Evolutionary conservation across 1,284 basidiomycete genomes (phyloP), one percentile per base, ranked within the genome.

Genomic region (Cryptococcus hybrid): DNA sequence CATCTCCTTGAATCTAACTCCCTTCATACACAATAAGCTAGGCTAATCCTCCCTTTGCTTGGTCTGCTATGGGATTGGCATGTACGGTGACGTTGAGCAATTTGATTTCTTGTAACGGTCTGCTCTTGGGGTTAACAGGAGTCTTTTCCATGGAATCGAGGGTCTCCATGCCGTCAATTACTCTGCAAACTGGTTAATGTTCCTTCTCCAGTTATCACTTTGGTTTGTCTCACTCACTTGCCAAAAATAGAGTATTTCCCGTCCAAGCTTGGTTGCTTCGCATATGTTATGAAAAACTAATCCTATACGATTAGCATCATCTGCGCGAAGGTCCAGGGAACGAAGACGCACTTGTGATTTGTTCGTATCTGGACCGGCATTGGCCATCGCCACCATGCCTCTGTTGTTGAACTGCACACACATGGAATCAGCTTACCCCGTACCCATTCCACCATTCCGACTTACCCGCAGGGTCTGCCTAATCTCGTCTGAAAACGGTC

Each of bases 331-430:
- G 37, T 24, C 12, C 30, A 39, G 37, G 15, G 12, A 37, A 7
- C 6, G 44, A 11, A 38, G 6, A 61, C 68, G 43, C 51, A 77
- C 76, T 63, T 80, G 79, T 2, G 90, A 91, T 78, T 95, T 96
- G 81, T 96, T 97, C 18, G 89, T 87, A 75, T 95, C 89, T 24
- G 88, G 88, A 0, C 94, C 94, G 3, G 89, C 88, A 76, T 97
- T 97, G 52, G 93, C 94, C 92, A 97, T 96, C 24, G 93, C 93
- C n/a, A 96, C 86, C 62, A 96, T 84, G 15, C 93, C 93, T 62
- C 94, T 85, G 54, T 86, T 82, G 77, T 96, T 96, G 81, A 98
- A 97, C 92, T 94, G 74, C n/a, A 3, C 15, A 40, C n/a, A 43
- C 18, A 9, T 9, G 6, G 48, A 5, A n/a, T 39, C 12, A 51